Evolutionary conservation across 805 yeast species (phyloP), one percentile per base, ranked within the genome.

Genomic region (Millerozyma acaciae): DNA sequence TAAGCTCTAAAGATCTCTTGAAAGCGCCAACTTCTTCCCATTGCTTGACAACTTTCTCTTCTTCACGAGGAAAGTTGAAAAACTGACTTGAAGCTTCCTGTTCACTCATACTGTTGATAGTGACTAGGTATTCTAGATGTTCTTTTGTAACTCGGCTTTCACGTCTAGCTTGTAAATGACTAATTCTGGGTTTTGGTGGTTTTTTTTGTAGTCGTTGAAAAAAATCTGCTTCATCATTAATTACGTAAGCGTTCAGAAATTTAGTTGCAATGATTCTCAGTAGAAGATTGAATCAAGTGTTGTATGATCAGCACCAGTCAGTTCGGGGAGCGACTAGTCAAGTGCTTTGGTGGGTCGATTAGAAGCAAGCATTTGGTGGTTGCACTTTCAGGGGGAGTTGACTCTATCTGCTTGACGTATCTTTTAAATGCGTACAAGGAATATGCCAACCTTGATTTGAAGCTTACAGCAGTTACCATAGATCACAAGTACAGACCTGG

Each of bases 11-110:
- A 19, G 94, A 78, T 27, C 84, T 80, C 44, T 86, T 87, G 70
- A 93, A 93, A n/a, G 98, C 98, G 58, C 88, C 83, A 49, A 87
- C 76, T 44, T 88, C 94, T 35, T 83, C 75, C 99, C 99, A 93
- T 52, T 71, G 73, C 29, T 74, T 68, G 36, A 82, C 70, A 46
- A 90, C 77, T 48, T 80, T 78, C 56, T 85, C 95, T 65, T 93
- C 99, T 53, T 88, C 97, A 45, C 67, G 73, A 33, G 97, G 85
- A 67, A 93, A 93, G 44, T 84, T 80, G 55, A 83, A 82, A 26
- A 44, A 39, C 26, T 47, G 51, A 20, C 33, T 38, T n/a, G 32
- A 39, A 21, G 29, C 23, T 31, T 48, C 45, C 39, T 38, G 27
- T 37, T 48, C 53, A 32, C 49, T 37, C 55, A 48, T 50, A 23